Evolutionary conservation across 106 monocot species (phyloP).

Genomic region (Phalaenopsis equestris): DNA sequence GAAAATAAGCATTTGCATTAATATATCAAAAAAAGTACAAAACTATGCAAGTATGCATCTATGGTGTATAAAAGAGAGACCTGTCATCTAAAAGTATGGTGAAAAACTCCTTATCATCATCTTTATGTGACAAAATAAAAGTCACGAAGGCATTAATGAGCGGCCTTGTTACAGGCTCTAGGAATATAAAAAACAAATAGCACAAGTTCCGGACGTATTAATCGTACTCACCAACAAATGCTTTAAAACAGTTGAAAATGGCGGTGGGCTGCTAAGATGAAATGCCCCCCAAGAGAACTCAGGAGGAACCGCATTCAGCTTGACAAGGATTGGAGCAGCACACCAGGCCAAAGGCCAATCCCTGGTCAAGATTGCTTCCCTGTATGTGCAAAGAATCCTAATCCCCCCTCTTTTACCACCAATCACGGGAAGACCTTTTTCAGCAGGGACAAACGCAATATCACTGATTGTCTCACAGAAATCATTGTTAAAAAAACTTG

Average conservation of each 20-base stretch:
- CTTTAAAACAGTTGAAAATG: constrained; percentile 75
- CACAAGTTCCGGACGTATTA: background rate
- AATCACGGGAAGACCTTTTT: constrained; percentile 89
- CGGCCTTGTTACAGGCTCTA: too few species aligned
- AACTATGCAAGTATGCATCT: too few species aligned
- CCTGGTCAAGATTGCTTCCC: constrained; percentile 67
- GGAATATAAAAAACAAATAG: too few species aligned
- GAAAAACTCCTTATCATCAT: too few species aligned
- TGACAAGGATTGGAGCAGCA: constrained; percentile 75
- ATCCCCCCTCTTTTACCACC: constrained; percentile 92
- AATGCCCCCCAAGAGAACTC: constrained; percentile 93
- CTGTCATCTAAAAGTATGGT: too few species aligned
- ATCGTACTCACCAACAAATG: constrained; percentile 67
- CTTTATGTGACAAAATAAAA: too few species aligned
- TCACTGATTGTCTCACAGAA: constrained; percentile 73
- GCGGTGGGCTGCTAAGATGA: constrained; percentile 81
- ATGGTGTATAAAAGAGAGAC: too few species aligned
- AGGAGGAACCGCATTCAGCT: constrained; percentile 71
- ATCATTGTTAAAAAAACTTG: constrained; percentile 58
- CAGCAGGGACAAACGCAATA: constrained; percentile 86
- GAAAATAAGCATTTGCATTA: too few species aligned
- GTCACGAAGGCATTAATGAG: too few species aligned
- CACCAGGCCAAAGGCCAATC: constrained; percentile 99
- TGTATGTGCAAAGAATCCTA: constrained; percentile 64
- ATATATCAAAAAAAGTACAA: too few species aligned